Base-by-base conservation (phyloP, 495 filamentous ascomycete species). In the Astrothelium macrocarpum region DNA sequence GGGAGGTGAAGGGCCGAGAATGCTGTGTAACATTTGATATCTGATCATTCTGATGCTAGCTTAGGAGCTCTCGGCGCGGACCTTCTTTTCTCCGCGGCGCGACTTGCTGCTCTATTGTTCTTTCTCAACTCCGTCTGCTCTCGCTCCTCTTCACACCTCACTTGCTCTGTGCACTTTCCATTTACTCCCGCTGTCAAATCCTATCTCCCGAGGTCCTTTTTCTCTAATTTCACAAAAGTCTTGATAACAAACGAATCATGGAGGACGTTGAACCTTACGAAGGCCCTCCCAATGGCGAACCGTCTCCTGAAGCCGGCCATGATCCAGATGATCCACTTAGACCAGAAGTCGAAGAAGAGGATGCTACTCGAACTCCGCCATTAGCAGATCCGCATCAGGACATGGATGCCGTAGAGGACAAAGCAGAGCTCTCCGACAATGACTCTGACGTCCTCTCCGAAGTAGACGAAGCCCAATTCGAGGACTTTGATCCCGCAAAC, bases 391-490 rank as follows among this genome's bases (percentile, higher is more conserved):
- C 78, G 14, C 68, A 63, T 28, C 70, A 74, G 58, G 76, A 81
- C 65, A 72, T 71, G 64, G 72, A 77, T 31, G 70, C 64, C 29
- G 71, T 73, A 32, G 76, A 79, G 53, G 65, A 75, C 3, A 70
- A 71, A n/a, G 73, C 74, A 45, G 69, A 76, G 16, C 71, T 95
- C 18, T 67, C 66, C 26, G 70, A 72, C 43, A 64, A 72, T 28
- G 73, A 73, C 59, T 72, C 69, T 34, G 74, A 65, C 26, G 62
- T 60, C 5, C 71, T 77, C n/a, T 97, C 92, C 11, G 68, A 70
- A 53, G 53, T 70, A 9, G 95, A 97, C 74, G 94, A 97, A 72
- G 88, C 87, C 53, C 87, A 95, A 72, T 96, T 99, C 75, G 87
- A 89, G 53, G 85, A 96, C 68, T 96, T 96, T 75, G 90, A 97